A percentile compares a stretch with the other conserved stretches of the same genome.
phyloP scores from a whole-genome alignment of 164 flowering plant genomes.

The Aristolochia fimbriata region DNA sequence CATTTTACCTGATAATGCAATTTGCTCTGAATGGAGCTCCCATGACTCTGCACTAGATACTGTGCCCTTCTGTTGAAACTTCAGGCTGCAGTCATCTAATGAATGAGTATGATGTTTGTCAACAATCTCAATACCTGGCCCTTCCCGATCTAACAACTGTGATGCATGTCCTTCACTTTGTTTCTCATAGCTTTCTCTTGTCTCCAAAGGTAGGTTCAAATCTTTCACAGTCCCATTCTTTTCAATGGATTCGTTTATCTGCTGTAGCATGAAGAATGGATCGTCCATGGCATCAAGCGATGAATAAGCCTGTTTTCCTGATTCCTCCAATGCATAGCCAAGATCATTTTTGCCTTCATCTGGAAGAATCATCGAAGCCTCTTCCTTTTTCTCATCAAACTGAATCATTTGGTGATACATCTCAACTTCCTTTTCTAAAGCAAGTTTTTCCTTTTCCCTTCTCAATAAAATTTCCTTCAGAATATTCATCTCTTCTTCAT shows the following conservation, averaged over 20 bases:
- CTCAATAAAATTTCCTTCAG: slow-evolving; percentile 73
- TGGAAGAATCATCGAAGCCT: slow-evolving; percentile 16
- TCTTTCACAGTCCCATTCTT: slow-evolving; percentile 19
- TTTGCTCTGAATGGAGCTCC: slow-evolving; percentile 4
- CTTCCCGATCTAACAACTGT: not conserved
- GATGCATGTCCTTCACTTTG: slow-evolving; percentile 4
- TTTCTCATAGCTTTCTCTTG: slow-evolving; percentile 14
- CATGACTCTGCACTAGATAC: slow-evolving; percentile 16
- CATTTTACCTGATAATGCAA: slow-evolving; percentile 3
- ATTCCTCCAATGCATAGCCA: slow-evolving; percentile 7
- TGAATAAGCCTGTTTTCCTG: slow-evolving; percentile 6
- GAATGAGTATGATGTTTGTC: slow-evolving; percentile 7
- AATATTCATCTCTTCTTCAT: slow-evolving; percentile 85
- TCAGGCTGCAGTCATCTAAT: slow-evolving; percentile 12
- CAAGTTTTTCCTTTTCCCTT: slow-evolving; percentile 73
- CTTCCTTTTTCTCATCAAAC: slow-evolving; percentile 17
- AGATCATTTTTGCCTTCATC: slow-evolving; percentile 15
- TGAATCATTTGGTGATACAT: slow-evolving; percentile 40
- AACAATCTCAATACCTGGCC: slow-evolving; percentile 2
- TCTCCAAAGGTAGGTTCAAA: slow-evolving; percentile 8
- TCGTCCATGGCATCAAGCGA: slow-evolving; percentile 29
- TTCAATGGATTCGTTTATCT: slow-evolving; percentile 27
- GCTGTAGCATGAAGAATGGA: slow-evolving; percentile 32
- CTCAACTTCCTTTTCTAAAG: slow-evolving; percentile 83
- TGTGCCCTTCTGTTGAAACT: slow-evolving; percentile 40